These are phyloP conservation scores for Cercospora brassicicola DNA, from an alignment of 2,329 filamentous ascomycete genomes.

Conservation along the genomic window DNA sequence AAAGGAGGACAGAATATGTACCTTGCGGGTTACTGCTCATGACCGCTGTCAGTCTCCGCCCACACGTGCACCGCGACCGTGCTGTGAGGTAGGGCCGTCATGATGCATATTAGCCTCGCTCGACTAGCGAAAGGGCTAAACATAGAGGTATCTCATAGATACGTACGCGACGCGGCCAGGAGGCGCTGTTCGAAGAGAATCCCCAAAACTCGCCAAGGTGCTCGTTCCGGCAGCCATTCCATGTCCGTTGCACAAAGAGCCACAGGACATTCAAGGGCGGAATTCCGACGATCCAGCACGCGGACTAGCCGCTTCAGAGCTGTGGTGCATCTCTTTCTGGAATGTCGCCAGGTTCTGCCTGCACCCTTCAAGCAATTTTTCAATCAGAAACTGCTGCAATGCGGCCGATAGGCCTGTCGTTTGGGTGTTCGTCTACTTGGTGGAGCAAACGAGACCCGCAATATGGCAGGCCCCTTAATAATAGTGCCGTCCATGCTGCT, in stretches of 20 bases:
- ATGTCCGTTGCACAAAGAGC: constrained; percentile 15
- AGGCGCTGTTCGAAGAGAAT: constrained; percentile 12
- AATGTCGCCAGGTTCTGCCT: constrained; percentile 16
- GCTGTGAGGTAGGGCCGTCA: constrained; percentile 19
- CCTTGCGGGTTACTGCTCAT: constrained; percentile 22
- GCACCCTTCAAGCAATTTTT: constrained; percentile 9
- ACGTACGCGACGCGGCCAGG: constrained; percentile 17
- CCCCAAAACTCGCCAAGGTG: constrained; percentile 14
- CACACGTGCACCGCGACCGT: constrained; percentile 19
- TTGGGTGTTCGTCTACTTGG: constrained; percentile 14
- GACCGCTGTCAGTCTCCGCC: constrained; percentile 19
- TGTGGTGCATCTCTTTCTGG: constrained; percentile 16
- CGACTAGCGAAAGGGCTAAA: constrained; percentile 11
- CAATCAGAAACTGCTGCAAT: constrained; percentile 23
- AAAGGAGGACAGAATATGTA: constrained; percentile 26
- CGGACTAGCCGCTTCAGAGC: constrained; percentile 13
- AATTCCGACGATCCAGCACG: constrained; percentile 16
- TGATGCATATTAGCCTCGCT: constrained; percentile 19
- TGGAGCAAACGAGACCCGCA: constrained; percentile 20
- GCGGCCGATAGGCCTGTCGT: constrained; percentile 10
- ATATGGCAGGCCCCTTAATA: constrained; percentile 21
- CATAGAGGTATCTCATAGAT: constrained; percentile 5
- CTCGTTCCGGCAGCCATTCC: constrained; percentile 15
- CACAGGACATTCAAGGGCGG: constrained; percentile 9
- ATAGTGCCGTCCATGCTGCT: constrained; percentile 10